Evolutionary conservation across 140 eudicot genomes (phyloP).

Genomic region (Senecio squalidus): DNA sequence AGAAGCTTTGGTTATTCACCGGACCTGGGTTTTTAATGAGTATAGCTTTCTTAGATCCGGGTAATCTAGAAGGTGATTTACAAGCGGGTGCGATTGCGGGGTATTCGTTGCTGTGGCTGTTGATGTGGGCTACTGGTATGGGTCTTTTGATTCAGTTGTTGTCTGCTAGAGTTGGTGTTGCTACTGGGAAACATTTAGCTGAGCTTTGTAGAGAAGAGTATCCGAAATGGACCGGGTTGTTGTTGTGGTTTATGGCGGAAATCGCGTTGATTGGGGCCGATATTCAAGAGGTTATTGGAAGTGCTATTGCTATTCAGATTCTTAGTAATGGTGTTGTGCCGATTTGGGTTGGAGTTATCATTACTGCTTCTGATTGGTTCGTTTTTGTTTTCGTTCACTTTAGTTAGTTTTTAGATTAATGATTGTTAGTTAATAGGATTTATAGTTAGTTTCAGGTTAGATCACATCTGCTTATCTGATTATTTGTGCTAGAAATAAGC

Average conservation of each 20-base stretch:
- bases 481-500: too few relatives aligned
- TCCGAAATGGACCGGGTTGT: conserved; percentile 63
- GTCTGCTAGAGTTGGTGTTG: conserved; percentile 87
- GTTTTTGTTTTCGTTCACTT: background rate
- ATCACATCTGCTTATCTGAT: too few relatives aligned
- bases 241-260: conserved; percentile 92
- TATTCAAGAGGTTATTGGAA: conserved; percentile 91
- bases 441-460: background rate
- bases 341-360: conserved; percentile 86
- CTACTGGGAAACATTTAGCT: conserved; percentile 72
- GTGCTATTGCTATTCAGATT: conserved; percentile 93
- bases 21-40: conserved; percentile 95
- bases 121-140: conserved; percentile 93
- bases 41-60: conserved; percentile 89
- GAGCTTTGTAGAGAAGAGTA: conserved; percentile 88
- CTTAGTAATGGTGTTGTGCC: conserved; percentile 80
- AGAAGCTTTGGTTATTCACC: conserved; percentile 68
- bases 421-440: background rate
- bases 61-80: conserved; percentile 90
- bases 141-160: conserved; percentile 74
- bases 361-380: conserved; percentile 95
- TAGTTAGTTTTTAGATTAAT: background rate
- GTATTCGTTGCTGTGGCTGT: conserved; percentile 73
- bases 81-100: conserved; percentile 97
- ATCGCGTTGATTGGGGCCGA: conserved; percentile 86